Conservation (phyloP, 2,329 filamentous ascomycete species). For the Fusarium sublunatum region DNA sequence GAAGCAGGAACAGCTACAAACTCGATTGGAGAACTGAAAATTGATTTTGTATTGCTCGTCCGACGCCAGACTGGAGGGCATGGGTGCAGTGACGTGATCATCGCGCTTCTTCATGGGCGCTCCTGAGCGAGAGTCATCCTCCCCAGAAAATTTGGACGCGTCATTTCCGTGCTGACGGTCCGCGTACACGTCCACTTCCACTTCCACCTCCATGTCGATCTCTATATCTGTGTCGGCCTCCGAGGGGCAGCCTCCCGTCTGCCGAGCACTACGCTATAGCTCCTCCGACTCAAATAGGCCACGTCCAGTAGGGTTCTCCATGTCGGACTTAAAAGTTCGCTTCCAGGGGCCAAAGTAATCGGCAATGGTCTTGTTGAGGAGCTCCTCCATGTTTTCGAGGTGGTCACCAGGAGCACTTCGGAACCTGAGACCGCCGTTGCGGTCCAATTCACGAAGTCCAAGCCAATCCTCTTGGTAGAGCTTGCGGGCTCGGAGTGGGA, state of each 20-base stretch:
- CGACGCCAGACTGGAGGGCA: too few species aligned
- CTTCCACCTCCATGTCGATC: background rate
- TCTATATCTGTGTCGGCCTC: background rate
- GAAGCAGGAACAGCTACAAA: too few species aligned
- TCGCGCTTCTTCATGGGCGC: too few species aligned
- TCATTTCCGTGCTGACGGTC: background rate
- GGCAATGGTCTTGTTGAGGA: constrained; percentile 73
- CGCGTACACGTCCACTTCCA: background rate
- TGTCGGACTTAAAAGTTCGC: constrained; percentile 50
- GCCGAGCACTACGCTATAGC: constrained; percentile 47
- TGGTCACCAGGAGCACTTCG: constrained; percentile 79
- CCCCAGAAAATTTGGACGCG: background rate
- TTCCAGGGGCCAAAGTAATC: constrained; percentile 71
- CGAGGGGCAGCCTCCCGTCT: background rate
- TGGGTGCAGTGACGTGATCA: too few species aligned
- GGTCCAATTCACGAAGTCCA: constrained; percentile 81
- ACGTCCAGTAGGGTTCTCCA: constrained; percentile 20
- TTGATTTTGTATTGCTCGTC: too few species aligned
- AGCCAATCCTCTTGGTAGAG: constrained; percentile 96
- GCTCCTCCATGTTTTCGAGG: constrained; percentile 79
- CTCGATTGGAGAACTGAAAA: too few species aligned
- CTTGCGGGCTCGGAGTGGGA: constrained; percentile 72
- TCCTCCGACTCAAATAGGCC: constrained; percentile 48
- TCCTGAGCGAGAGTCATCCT: too few species aligned
- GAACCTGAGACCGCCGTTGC: constrained; percentile 82